Evolutionary conservation across 306 rosid genomes (phyloP).

Genomic region (Pueraria montana): DNA sequence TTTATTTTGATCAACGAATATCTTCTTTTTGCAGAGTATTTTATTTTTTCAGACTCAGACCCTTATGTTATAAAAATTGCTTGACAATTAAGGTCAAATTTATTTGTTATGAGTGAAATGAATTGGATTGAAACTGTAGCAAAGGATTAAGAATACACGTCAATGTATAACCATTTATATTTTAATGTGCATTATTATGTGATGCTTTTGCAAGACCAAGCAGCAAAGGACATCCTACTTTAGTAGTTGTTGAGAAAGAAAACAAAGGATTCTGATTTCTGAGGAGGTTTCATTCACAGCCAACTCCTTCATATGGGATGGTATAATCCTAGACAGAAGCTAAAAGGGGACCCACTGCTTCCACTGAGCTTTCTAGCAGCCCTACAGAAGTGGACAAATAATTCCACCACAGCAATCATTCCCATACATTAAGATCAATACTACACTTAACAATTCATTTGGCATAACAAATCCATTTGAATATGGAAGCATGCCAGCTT

Average conservation of each 20-base stretch:
- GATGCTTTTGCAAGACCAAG: constrained; percentile 25
- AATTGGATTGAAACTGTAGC: not conserved
- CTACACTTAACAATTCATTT: constrained; percentile 45
- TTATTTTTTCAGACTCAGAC: too few relatives aligned
- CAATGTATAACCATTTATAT: not conserved
- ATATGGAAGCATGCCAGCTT: constrained; percentile 47
- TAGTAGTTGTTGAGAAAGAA: constrained; percentile 1
- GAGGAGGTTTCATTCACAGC: constrained; percentile 15
- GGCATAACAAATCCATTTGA: constrained; percentile 27
- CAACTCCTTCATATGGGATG: constrained; percentile 21
- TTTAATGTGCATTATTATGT: not conserved
- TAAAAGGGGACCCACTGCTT: constrained; percentile 47
- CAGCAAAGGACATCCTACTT: constrained; percentile 21
- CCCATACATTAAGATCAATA: constrained; percentile 27
- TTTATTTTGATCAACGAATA: too few relatives aligned
- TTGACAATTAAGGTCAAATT: not conserved
- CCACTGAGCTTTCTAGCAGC: not conserved
- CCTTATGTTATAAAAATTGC: too few relatives aligned
- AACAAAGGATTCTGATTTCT: constrained; percentile 7
- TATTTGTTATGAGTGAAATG: not conserved
- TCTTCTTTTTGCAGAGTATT: too few relatives aligned
- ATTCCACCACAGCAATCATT: constrained; percentile 33
- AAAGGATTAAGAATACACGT: constrained; percentile 15
- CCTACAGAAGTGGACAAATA: constrained; percentile 34
- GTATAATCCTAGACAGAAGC: constrained; percentile 41